Conservation (phyloP, 2,329 filamentous ascomycete species). For the Exophiala aquamarina region DNA sequence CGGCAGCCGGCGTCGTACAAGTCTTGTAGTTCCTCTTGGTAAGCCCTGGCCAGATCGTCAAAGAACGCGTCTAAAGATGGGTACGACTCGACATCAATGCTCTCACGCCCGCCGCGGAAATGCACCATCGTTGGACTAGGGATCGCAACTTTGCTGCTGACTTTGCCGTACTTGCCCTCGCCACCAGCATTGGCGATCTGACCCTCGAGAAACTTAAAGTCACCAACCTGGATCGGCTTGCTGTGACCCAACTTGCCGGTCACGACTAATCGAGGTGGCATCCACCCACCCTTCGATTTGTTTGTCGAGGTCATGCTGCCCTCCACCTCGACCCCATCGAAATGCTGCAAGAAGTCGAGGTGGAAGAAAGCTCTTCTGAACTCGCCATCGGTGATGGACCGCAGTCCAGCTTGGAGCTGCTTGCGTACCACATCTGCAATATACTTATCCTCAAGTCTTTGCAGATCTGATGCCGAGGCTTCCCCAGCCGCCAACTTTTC, state of each 20-base stretch:
- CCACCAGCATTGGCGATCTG: slow-evolving; percentile 38
- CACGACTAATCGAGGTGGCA: slow-evolving; percentile 55
- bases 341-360: slow-evolving; percentile 58
- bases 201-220: slow-evolving; percentile 55
- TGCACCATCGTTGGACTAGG: slow-evolving; percentile 61
- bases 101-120: slow-evolving; percentile 56
- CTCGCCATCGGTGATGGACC: slow-evolving; percentile 56
- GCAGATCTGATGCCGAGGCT: slow-evolving; percentile 46
- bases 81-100: slow-evolving; percentile 54
- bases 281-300: slow-evolving; percentile 35
- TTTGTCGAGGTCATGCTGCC: slow-evolving; percentile 39
- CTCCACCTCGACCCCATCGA: slow-evolving; percentile 54
- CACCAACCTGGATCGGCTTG: slow-evolving; percentile 56
- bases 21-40: slow-evolving; percentile 55
- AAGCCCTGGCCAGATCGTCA: slow-evolving; percentile 55
- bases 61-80: slow-evolving; percentile 57
- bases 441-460: slow-evolving; percentile 52
- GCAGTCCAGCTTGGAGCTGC: slow-evolving; percentile 51
- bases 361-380: slow-evolving; percentile 60
- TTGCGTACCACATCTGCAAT: slow-evolving; percentile 50
- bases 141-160: slow-evolving; percentile 53
- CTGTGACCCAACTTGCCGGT: slow-evolving; percentile 56
- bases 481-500: slow-evolving; percentile 47
- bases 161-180: slow-evolving; percentile 13
- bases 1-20: slow-evolving; percentile 57